Evolutionary conservation across 1,284 basidiomycete genomes (phyloP).

Genomic region (Ganoderma leucocontextum): DNA sequence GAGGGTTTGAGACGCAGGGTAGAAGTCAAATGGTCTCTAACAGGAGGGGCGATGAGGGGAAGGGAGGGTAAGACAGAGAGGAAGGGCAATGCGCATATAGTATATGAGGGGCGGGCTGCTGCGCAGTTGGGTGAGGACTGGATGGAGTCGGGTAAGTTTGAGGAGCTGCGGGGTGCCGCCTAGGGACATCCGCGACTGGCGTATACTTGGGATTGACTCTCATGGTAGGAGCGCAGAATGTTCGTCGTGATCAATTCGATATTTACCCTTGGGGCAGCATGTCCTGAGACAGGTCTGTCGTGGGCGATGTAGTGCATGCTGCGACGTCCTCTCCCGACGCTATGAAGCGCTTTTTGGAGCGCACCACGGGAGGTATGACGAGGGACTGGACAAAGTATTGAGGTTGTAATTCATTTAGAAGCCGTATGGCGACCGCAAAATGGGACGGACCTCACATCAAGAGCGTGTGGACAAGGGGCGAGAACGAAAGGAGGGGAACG

Average conservation of each 20-base stretch:
- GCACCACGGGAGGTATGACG: background rate
- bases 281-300: background rate
- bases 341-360: background rate
- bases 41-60: background rate
- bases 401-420: background rate
- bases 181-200: background rate
- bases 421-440: background rate
- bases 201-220: slow-evolving; percentile 4
- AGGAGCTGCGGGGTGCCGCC: background rate
- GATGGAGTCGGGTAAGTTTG: background rate
- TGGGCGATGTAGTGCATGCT: background rate
- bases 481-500: slow-evolving; percentile 1
- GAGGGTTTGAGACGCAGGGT: background rate
- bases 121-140: background rate
- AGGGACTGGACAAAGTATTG: background rate
- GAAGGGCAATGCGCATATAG: background rate
- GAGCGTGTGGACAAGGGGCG: background rate
- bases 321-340: background rate
- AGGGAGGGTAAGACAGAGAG: background rate
- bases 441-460: background rate
- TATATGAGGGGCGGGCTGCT: slow-evolving; percentile 1
- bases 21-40: background rate
- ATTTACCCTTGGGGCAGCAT: background rate
- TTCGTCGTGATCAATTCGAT: background rate
- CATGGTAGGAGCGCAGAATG: background rate